phyloP scores from a whole-genome alignment of 305 asterid genomes.

The Solanum hybrid region DNA sequence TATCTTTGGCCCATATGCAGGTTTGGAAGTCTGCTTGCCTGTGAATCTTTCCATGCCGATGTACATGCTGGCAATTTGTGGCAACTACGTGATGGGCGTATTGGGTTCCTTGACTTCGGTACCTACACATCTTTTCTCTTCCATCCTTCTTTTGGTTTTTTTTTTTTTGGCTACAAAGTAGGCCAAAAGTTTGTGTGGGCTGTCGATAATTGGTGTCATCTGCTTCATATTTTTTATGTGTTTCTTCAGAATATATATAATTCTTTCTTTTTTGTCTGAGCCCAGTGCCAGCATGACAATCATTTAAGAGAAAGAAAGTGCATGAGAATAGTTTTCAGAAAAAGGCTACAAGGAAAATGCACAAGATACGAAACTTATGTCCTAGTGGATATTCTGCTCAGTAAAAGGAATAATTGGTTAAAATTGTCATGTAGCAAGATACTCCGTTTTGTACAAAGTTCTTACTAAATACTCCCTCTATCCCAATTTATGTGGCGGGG shows the following conservation, averaged over 20 bases:
- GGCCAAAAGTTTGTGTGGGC: background rate
- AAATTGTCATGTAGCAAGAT: background rate
- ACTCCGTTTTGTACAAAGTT: background rate
- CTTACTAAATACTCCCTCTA: background rate
- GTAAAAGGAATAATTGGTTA: background rate
- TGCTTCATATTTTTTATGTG: background rate
- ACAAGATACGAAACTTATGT: background rate
- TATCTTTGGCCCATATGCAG: constrained; percentile 22
- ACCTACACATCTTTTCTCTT: background rate
- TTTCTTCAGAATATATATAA: background rate
- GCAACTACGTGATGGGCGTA: constrained; percentile 94
- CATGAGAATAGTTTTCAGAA: background rate
- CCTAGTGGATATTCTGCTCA: background rate
- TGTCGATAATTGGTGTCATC: background rate
- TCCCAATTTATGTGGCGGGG: background rate
- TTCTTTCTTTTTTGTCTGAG: background rate
- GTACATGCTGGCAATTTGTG: constrained; percentile 98
- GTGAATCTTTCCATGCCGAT: constrained; percentile 92
- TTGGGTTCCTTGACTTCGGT: constrained; percentile 98
- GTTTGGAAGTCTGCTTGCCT: constrained; percentile 96
- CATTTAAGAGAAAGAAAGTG: background rate
- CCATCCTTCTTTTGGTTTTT: background rate
- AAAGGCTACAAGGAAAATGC: background rate
- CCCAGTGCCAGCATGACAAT: background rate
- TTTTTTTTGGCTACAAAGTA: background rate